These are phyloP conservation scores for Phalaenopsis aphrodite DNA, from an alignment of 106 monocot species.

Conservation along the genomic window DNA sequence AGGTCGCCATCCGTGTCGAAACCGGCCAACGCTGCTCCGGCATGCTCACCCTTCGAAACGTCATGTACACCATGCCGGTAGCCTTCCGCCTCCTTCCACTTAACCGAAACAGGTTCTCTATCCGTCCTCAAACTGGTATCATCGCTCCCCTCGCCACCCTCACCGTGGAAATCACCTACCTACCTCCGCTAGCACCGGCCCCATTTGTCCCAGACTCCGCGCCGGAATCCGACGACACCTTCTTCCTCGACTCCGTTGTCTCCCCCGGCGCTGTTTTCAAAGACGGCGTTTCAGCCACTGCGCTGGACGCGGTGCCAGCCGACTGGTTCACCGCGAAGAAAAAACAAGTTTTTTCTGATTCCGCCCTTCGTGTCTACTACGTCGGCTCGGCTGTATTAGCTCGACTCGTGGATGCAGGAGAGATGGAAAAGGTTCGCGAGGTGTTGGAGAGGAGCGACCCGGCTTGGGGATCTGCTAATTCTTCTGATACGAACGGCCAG, in stretches of 20 bases:
- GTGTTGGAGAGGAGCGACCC: constrained; percentile 49
- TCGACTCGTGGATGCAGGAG: constrained; percentile 31
- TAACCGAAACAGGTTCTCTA: constrained; percentile 15
- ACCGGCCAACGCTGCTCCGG: constrained; percentile 26
- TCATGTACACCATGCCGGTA: constrained; percentile 63
- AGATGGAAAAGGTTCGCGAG: constrained; percentile 31
- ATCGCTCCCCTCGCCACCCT: constrained; percentile 34
- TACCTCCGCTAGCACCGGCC: constrained; percentile 4
- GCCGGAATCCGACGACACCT: constrained; percentile 31
- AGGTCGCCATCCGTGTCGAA: constrained; percentile 33
- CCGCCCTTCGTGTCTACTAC: constrained; percentile 28
- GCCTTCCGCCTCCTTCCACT: constrained; percentile 40
- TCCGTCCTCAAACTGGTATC: constrained; percentile 41
- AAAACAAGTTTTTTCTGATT: constrained; percentile 58
- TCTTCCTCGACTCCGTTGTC: constrained; percentile 47
- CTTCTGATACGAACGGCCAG: constrained; percentile 22
- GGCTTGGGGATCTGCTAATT: constrained; percentile 38
- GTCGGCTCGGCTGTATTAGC: constrained; percentile 42
- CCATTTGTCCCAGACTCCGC: constrained; percentile 14
- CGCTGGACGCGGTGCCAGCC: constrained; percentile 26
- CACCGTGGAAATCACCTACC: constrained; percentile 27
- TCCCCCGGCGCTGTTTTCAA: constrained; percentile 38
- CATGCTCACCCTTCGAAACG: constrained; percentile 39
- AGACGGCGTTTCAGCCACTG: constrained; percentile 2
- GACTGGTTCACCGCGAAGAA: constrained; percentile 56